These are phyloP conservation scores for Rhodofomes roseus DNA, from an alignment of 1,284 basidiomycete species.

Conservation along the genomic window DNA sequence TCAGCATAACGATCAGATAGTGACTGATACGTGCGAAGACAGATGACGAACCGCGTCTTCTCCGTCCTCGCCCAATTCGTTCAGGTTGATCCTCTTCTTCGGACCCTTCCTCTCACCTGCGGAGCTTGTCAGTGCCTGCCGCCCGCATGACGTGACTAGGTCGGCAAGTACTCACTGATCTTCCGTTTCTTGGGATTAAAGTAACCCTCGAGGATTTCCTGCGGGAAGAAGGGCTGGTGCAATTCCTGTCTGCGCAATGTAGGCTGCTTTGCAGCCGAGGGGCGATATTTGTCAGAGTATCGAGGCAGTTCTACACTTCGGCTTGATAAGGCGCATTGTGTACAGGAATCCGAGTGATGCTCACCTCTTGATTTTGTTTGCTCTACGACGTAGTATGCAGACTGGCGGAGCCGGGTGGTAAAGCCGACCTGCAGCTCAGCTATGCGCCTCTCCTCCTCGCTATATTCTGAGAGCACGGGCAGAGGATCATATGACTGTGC, in stretches of 20 bases:
- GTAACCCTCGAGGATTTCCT: slow-evolving; percentile 70
- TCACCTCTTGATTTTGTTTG: slow-evolving; percentile 60
- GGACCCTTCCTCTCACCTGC: slow-evolving; percentile 33
- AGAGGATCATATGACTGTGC: slow-evolving; percentile 53
- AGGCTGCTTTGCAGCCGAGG: slow-evolving; percentile 54
- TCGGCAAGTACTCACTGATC: slow-evolving; percentile 29
- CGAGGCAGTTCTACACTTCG: slow-evolving; percentile 56
- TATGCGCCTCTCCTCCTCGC: slow-evolving; percentile 59
- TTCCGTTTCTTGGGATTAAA: slow-evolving; percentile 73
- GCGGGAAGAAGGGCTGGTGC: slow-evolving; percentile 72
- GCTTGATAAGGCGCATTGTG: slow-evolving; percentile 5
- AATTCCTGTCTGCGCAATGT: slow-evolving; percentile 65
- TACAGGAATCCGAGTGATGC: slow-evolving; percentile 2
- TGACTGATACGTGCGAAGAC: not conserved
- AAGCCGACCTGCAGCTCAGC: slow-evolving; percentile 67
- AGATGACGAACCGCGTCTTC: slow-evolving; percentile 49
- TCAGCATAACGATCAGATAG: slow-evolving; percentile 4
- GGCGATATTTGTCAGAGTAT: slow-evolving; percentile 79
- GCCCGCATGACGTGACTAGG: not conserved
- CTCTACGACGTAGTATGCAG: slow-evolving; percentile 73
- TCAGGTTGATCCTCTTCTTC: slow-evolving; percentile 53
- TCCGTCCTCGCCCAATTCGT: slow-evolving; percentile 60
- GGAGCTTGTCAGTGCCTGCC: not conserved
- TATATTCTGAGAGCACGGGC: slow-evolving; percentile 62
- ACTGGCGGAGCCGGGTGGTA: slow-evolving; percentile 55